Percentiles rank a stretch among this genome's conserved stretches.
These are phyloP conservation scores for Leccinellum rugosiceps DNA, from an alignment of 768 basidiomycete genomes.

Conservation along the genomic window DNA sequence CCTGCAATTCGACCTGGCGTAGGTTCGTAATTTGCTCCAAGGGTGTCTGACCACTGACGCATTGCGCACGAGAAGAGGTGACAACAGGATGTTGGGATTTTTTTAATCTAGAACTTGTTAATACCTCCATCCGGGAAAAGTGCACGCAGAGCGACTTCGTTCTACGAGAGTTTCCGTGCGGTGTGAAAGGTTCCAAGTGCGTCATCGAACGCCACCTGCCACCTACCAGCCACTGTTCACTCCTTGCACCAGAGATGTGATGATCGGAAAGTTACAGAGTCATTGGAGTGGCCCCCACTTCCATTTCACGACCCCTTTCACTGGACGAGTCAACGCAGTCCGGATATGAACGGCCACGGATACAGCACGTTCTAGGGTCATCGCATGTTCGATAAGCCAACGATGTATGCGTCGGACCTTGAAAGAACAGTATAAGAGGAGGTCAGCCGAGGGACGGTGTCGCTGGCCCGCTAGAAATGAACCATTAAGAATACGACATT, in stretches of 20 bases:
- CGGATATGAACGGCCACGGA: conserved; percentile 22
- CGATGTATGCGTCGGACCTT: conserved; percentile 16
- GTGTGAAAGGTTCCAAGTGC: neutral
- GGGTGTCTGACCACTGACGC: conserved; percentile 5
- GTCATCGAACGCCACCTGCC: conserved; percentile 1
- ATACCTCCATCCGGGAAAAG: conserved; percentile 6
- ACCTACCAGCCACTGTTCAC: no score
- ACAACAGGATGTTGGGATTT: conserved; percentile 6
- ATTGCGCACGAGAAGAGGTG: conserved; percentile 5
- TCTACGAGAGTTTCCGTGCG: neutral
- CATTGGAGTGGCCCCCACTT: conserved; percentile 8
- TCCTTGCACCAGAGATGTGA: conserved; percentile 3
- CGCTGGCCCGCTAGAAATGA: conserved; percentile 29
- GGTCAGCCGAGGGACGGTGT: neutral
- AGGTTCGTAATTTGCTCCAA: conserved; percentile 20
- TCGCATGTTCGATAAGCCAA: conserved; percentile 13
- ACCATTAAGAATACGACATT: conserved; percentile 18
- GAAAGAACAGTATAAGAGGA: conserved; percentile 27
- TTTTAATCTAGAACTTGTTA: conserved; percentile 18
- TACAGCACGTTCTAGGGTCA: conserved; percentile 24
- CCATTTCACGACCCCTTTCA: conserved; percentile 11
- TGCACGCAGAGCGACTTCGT: neutral
- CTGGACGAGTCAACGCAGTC: conserved; percentile 1
- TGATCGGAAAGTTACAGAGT: conserved; percentile 3
- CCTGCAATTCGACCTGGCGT: conserved; percentile 3